Evolutionary conservation across 331 rosid genomes (phyloP).

Genomic region (Malus hybrid): DNA sequence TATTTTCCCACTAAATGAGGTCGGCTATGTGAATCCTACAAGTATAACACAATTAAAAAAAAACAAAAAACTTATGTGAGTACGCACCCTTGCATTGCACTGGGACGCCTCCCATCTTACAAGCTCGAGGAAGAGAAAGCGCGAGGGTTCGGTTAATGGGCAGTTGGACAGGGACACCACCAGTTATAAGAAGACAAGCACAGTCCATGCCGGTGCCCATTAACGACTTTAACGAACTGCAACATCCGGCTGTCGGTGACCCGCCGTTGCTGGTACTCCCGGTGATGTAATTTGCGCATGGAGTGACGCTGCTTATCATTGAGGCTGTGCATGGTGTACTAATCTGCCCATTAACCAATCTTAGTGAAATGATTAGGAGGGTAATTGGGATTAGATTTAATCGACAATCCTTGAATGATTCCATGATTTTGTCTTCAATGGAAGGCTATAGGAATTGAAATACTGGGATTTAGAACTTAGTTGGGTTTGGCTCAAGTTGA

Average conservation of each 20-base stretch:
- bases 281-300: conserved; percentile 61
- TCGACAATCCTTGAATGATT: conserved; percentile 13
- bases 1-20: no score
- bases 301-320: conserved; percentile 59
- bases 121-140: conserved; percentile 45
- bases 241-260: conserved; percentile 30
- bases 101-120: conserved; percentile 39
- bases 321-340: conserved; percentile 52
- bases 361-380: conserved; percentile 13
- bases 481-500: conserved; percentile 9
- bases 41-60: neutral
- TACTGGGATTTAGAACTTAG: conserved; percentile 1
- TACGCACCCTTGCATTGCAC: conserved; percentile 50
- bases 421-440: conserved; percentile 25
- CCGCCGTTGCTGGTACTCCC: conserved; percentile 60
- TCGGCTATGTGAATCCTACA: no score
- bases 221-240: conserved; percentile 43
- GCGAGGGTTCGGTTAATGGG: conserved; percentile 47
- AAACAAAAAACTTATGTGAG: neutral
- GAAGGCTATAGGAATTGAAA: neutral
- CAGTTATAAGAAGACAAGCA: conserved; percentile 52
- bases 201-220: conserved; percentile 39
- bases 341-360: conserved; percentile 37
- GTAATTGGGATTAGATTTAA: conserved; percentile 17
- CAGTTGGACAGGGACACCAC: conserved; percentile 50